A percentile compares a stretch with the other conserved stretches of the same genome.
Evolutionary conservation across 805 yeast species (phyloP).

Genomic region (Saccharomycopsis guyanensis): DNA sequence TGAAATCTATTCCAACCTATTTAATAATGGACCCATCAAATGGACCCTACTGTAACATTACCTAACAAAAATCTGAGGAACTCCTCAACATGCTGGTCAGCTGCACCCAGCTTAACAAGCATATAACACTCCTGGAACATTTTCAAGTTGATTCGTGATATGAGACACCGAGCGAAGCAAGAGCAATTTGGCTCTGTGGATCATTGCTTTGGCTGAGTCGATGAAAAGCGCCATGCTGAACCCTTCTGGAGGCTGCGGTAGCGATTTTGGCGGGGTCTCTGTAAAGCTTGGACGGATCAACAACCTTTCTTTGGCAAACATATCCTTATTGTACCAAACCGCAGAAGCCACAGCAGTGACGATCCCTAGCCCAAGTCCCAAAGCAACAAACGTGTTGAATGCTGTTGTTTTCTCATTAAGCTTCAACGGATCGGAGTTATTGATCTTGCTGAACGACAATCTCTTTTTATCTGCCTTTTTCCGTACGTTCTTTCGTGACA

Average conservation of each 20-base stretch:
- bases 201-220: constrained; percentile 11
- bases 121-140: not conserved
- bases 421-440: constrained; percentile 16
- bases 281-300: not conserved
- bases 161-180: constrained; percentile 7
- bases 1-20: no score
- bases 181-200: constrained; percentile 6
- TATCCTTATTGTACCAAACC: constrained; percentile 5
- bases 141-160: no score
- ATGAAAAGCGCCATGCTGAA: not conserved
- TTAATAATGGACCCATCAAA: no score
- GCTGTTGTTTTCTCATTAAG: constrained; percentile 11
- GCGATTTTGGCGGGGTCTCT: not conserved
- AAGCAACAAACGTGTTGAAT: constrained; percentile 6
- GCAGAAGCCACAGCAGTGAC: constrained; percentile 15
- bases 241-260: not conserved
- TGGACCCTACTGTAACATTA: no score
- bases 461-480: constrained; percentile 13
- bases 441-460: constrained; percentile 13
- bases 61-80: no score
- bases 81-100: no score
- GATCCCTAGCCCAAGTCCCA: constrained; percentile 18
- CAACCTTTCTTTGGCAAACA: not conserved
- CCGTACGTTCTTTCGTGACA: not conserved
- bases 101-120: no score